A percentile compares a stretch with the other conserved stretches of the same genome.
Conservation (phyloP, 768 basidiomycete genomes). For the Phlebiopsis flavidoalba region DNA sequence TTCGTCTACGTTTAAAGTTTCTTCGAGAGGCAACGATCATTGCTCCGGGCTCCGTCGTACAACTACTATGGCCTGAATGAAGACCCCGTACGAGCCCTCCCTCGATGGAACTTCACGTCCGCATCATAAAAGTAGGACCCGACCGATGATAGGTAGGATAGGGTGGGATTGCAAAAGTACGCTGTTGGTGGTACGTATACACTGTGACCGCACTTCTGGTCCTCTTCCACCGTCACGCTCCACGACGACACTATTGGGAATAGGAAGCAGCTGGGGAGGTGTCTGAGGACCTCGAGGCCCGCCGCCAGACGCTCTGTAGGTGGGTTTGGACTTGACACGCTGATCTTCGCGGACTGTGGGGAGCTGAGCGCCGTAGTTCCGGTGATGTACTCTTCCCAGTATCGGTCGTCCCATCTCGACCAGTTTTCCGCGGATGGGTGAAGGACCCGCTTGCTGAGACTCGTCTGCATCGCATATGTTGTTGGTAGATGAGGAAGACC, state of each 20-base stretch:
- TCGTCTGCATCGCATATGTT: slow-evolving; percentile 13
- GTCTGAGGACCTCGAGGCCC: slow-evolving; percentile 18
- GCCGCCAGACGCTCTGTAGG: slow-evolving; percentile 18
- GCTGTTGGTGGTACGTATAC: slow-evolving; percentile 69
- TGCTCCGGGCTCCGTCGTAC: slow-evolving; percentile 92
- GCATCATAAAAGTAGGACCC: slow-evolving; percentile 90
- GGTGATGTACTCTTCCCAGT: slow-evolving; percentile 33
- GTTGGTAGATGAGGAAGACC: neutral
- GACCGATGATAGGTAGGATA: slow-evolving; percentile 86
- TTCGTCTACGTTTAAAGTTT: slow-evolving; percentile 97
- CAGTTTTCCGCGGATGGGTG: slow-evolving; percentile 62
- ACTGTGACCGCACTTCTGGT: slow-evolving; percentile 54
- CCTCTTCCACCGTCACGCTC: slow-evolving; percentile 9
- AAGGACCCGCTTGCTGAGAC: slow-evolving; percentile 26
- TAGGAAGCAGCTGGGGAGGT: slow-evolving; percentile 9
- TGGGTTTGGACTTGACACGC: slow-evolving; percentile 42
- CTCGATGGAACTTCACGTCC: slow-evolving; percentile 96
- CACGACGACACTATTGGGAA: slow-evolving; percentile 9
- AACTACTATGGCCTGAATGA: slow-evolving; percentile 94
- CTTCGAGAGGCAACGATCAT: slow-evolving; percentile 97
- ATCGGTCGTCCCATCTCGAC: slow-evolving; percentile 72
- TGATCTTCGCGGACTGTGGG: slow-evolving; percentile 49
- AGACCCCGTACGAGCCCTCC: slow-evolving; percentile 97
- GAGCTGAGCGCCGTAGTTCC: slow-evolving; percentile 14
- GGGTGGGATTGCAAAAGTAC: slow-evolving; percentile 72